Base-by-base conservation (phyloP, 352 stramenopile genomes). In the Elongisporangium prolatum region DNA sequence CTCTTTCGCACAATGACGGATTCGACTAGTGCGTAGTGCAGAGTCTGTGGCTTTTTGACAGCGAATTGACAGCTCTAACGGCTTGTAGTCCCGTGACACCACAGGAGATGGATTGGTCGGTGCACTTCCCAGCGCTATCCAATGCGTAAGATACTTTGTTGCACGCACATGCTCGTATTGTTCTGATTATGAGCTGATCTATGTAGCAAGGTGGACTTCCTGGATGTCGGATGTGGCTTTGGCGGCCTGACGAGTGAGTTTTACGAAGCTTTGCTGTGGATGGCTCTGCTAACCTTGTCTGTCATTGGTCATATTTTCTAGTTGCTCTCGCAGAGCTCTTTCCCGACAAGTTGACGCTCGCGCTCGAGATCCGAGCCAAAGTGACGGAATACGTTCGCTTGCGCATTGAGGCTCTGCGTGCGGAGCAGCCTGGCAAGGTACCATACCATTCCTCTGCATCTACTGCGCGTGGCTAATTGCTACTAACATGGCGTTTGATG, bases 141-240 rank as follows among this genome's bases (percentile, higher is more conserved):
- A 78, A 80, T 28, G 77, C 85, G 84, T 93, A 72, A 58, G 77
- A 1, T 24, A 24, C 38, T 20, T n/a, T n/a, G n/a, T n/a, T n/a
- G n/a, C n/a, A n/a, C n/a, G n/a, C n/a, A n/a, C n/a, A n/a, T 49
- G 28, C 21, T 52, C 8, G 16, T 50, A 24, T 50, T 64, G 38
- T 13, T 34, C 20, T 62, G 38, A 65, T 21, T 55, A 5, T 48
- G 13, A 16, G 13, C 56, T 57, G 14, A 9, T 53, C 20, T 38
- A n/a, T 52, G 16, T 65, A 94, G 85, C 56, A 81, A 76, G 37
- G 90, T 97, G 5, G 94, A 95, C 50, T 93, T 99, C 34, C 74
- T 99, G 20, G 97, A 99, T 73, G 77, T 99, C 56, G 97, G 97
- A 38, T 99, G 96, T 68, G 97, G 97, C 47, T 99, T 98, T 71